Percentiles rank a stretch among this genome's conserved stretches.
Evolutionary conservation across 208 protist genomes (phyloP).

Genomic region (Trypanosoma caninum): DNA sequence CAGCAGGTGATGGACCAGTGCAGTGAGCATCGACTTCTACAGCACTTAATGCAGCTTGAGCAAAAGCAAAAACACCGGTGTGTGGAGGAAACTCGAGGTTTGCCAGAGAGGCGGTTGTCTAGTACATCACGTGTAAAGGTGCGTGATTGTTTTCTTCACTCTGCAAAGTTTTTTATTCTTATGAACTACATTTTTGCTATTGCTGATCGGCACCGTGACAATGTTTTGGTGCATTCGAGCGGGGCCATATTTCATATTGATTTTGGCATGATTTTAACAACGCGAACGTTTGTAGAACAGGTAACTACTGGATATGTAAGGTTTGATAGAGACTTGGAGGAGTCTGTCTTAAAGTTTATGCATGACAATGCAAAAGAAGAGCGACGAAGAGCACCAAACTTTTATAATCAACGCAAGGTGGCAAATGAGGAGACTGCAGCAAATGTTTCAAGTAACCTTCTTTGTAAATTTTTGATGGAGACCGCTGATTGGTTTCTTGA

Average conservation of each 20-base stretch:
- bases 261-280: conserved; percentile 69
- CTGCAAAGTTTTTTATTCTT: conserved; percentile 80
- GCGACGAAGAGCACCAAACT: neutral
- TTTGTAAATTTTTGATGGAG: conserved; percentile 41
- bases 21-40: conserved; percentile 23
- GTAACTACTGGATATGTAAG: conserved; percentile 25
- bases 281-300: conserved; percentile 53
- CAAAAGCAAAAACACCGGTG: neutral
- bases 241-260: conserved; percentile 84
- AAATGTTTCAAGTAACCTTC: conserved; percentile 2
- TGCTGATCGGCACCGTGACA: conserved; percentile 77
- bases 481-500: conserved; percentile 69
- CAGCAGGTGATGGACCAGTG: conserved; percentile 20
- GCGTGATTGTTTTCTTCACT: conserved; percentile 53
- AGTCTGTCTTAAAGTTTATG: conserved; percentile 27
- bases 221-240: conserved; percentile 69
- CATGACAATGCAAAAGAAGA: neutral
- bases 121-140: neutral
- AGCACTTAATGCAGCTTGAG: conserved; percentile 16
- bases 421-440: neutral
- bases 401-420: neutral
- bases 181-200: conserved; percentile 86
- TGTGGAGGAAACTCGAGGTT: neutral
- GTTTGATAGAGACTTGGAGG: conserved; percentile 30
- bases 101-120: neutral